Evolutionary conservation across 1,139 yeast genomes (phyloP).

Genomic region (Pneumocystis jirovecii): DNA sequence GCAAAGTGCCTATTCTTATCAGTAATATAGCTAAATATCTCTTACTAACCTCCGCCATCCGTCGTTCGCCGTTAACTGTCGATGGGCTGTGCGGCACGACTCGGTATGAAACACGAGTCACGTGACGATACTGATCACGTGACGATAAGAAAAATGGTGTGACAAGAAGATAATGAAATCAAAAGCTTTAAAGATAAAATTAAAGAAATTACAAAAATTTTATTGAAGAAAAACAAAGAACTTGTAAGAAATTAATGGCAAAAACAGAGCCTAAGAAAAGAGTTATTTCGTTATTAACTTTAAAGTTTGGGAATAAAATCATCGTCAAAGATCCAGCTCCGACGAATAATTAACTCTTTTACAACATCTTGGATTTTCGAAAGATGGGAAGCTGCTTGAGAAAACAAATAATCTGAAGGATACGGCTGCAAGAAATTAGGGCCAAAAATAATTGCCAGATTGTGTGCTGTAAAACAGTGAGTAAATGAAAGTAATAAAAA

Average conservation of each 20-base stretch:
- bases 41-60: neutral
- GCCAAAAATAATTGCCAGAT: slow-evolving; percentile 85
- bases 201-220: too few species aligned
- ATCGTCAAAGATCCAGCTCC: slow-evolving; percentile 6
- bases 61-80: neutral
- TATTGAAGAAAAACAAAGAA: too few species aligned
- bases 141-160: too few species aligned
- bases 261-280: too few species aligned
- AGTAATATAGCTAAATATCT: neutral
- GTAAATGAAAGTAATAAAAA: neutral
- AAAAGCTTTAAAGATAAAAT: too few species aligned
- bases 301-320: neutral
- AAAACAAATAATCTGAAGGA: slow-evolving; percentile 4
- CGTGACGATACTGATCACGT: neutral
- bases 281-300: too few species aligned
- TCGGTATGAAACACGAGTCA: neutral
- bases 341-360: slow-evolving; percentile 7
- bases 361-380: slow-evolving; percentile 8
- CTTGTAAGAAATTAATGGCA: too few species aligned
- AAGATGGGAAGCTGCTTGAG: slow-evolving; percentile 6
- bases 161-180: too few species aligned
- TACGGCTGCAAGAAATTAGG: slow-evolving; percentile 46
- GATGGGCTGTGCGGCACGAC: neutral
- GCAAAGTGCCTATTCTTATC: neutral
- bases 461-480: slow-evolving; percentile 29